Conservation (phyloP, 1,284 basidiomycete species). For the Irpex lacteus region DNA sequence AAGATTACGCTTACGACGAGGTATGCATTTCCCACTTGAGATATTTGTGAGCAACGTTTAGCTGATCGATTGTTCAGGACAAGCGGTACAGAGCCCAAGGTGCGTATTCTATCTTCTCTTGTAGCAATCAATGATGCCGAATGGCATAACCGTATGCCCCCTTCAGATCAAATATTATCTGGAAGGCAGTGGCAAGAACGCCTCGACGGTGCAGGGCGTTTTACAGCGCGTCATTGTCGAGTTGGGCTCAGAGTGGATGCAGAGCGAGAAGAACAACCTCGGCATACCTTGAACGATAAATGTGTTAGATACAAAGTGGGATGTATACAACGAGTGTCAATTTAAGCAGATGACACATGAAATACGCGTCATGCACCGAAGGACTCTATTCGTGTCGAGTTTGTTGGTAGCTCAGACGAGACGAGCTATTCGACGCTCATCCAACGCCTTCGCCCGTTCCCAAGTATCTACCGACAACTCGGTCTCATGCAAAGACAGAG, state of each 20-base stretch:
- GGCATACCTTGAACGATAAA: too few relatives aligned
- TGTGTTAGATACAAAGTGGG: too few relatives aligned
- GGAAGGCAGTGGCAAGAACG: constrained; percentile 64
- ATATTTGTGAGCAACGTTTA: not conserved
- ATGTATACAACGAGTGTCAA: too few relatives aligned
- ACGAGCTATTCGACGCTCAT: constrained; percentile 30
- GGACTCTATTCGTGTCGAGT: not conserved
- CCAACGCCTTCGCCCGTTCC: constrained; percentile 36
- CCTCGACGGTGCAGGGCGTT: constrained; percentile 39
- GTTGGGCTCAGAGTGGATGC: constrained; percentile 66
- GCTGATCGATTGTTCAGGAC: constrained; percentile 44
- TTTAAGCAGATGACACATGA: too few relatives aligned
- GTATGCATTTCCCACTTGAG: constrained; percentile 33
- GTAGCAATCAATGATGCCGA: not conserved
- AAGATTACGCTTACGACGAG: constrained; percentile 64
- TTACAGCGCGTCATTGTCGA: constrained; percentile 55
- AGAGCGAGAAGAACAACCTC: constrained; percentile 55
- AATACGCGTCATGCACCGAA: too few relatives aligned
- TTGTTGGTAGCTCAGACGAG: not conserved
- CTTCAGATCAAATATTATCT: constrained; percentile 79
- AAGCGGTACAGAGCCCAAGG: constrained; percentile 88
- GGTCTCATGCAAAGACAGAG: constrained; percentile 32
- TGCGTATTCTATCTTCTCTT: constrained; percentile 24
- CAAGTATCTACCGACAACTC: constrained; percentile 38
- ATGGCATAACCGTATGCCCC: not conserved